phyloP scores from a whole-genome alignment of 2,329 filamentous ascomycete species.

The Sporothrix luriei region DNA sequence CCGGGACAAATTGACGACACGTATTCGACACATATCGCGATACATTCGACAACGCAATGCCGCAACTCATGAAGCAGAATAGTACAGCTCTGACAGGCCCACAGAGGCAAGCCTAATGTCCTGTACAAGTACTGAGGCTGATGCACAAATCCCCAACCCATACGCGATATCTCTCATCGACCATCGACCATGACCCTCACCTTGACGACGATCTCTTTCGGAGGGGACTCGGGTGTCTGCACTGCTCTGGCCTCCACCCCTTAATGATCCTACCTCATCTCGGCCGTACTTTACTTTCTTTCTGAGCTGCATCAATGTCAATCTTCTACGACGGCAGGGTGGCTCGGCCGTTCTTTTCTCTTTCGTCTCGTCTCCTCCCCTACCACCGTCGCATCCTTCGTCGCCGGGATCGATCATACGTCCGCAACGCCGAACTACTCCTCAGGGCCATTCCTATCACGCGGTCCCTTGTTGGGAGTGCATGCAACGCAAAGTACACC shows the following conservation, averaged over 20 bases:
- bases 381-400: constrained; percentile 7
- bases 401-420: constrained; percentile 3
- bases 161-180: neutral
- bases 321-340: neutral
- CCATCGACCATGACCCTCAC: neutral
- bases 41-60: neutral
- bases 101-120: neutral
- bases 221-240: neutral
- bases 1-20: neutral
- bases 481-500: neutral
- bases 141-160: constrained; percentile 1
- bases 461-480: neutral
- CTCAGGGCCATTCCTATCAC: neutral
- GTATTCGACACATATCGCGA: neutral
- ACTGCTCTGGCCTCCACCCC: neutral
- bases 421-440: neutral
- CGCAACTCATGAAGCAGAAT: neutral
- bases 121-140: neutral
- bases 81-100: neutral
- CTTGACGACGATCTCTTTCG: neutral
- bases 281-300: constrained; percentile 6
- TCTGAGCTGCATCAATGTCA: neutral
- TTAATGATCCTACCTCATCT: neutral
- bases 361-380: constrained; percentile 4
- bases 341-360: constrained; percentile 13